Evolutionary conservation across 768 basidiomycete species (phyloP), one percentile per base, ranked within the genome.

Genomic region (Mycena filopes): DNA sequence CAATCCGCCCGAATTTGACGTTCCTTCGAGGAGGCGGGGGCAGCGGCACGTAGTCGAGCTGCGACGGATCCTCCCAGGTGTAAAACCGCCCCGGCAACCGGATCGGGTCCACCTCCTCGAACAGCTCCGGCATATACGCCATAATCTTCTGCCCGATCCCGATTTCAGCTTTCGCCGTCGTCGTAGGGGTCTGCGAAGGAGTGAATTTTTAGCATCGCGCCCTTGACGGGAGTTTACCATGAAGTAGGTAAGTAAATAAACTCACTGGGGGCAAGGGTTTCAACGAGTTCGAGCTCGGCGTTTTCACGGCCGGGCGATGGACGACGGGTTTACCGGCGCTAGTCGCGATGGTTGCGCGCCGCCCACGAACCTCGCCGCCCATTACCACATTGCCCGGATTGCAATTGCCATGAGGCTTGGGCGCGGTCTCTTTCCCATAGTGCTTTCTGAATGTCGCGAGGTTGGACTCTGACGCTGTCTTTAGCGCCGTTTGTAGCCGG

Each of bases 61-160:
- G 40, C 0, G 53, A 41, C 10, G 59, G 59, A 46, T 66, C 59
- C 2, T 66, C 58, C 65, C 65, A 66, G 20, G 65, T 55, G 36
- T 60, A 66, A 18, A 66, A 38, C 23, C 15, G 16, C 7, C 65
- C 65, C 5, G 18, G 20, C 13, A 48, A 7, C 8, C 64, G 26
- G 57, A 60, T 55, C 1, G 64, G 64, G 25, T 60, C 58, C 9
- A 60, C 64, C 45, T 65, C 64, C 41, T 65, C 64, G 57, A 55
- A 65, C 13, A 65, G 41, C 26, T 65, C 64, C 29, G 64, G 64
- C 46, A 59, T 65, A 33, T 65, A 65, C 13, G 47, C 9, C 36
- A 60, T 55, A n/a, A 66, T 66, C 26, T 51, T 66, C 18, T 47
- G 31, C 8, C 15, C 41, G 5, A 60, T 38, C 8, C 15, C 41